Conservation (phyloP, 2,329 filamentous ascomycete genomes). For the Basipetospora chlamydospora region DNA sequence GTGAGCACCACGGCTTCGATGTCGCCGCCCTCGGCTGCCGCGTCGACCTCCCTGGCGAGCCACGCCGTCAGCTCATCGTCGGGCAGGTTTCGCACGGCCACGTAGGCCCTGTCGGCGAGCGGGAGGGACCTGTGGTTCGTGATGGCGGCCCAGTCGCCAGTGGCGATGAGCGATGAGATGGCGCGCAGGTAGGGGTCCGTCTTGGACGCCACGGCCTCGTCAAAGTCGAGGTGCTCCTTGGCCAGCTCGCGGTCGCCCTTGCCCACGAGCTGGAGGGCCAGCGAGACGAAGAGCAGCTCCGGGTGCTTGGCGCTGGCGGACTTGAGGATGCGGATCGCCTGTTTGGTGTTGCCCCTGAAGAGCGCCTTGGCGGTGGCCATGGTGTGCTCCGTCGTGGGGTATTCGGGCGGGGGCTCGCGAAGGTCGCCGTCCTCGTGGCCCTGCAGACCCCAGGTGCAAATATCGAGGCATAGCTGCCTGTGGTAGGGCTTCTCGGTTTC, state of each 20-base stretch:
- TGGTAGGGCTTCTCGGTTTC: conserved; percentile 53
- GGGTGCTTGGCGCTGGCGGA: conserved; percentile 46
- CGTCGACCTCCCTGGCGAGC: conserved; percentile 49
- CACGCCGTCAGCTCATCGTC: conserved; percentile 51
- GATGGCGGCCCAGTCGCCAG: conserved; percentile 61
- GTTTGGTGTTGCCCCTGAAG: conserved; percentile 54
- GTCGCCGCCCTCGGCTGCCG: conserved; percentile 43
- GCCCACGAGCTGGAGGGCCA: conserved; percentile 49
- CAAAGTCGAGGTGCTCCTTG: conserved; percentile 40
- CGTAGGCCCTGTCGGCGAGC: conserved; percentile 57
- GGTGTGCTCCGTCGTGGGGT: conserved; percentile 45
- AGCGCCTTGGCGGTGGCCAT: conserved; percentile 64
- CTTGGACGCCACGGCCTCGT: conserved; percentile 44
- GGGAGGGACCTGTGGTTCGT: conserved; percentile 60
- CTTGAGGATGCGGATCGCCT: conserved; percentile 57
- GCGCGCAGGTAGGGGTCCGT: conserved; percentile 69
- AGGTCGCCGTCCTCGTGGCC: conserved; percentile 31
- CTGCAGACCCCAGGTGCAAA: conserved; percentile 52
- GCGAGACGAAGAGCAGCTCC: conserved; percentile 53
- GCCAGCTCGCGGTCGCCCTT: conserved; percentile 28
- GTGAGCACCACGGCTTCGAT: conserved; percentile 67
- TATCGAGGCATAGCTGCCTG: conserved; percentile 58
- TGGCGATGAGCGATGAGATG: conserved; percentile 64
- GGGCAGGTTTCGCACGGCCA: conserved; percentile 53
- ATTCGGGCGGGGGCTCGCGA: conserved; percentile 26